Evolutionary conservation across 352 stramenopile species (phyloP), one percentile per base, ranked within the genome.

Genomic region (Thalassiosira mediterranea): DNA sequence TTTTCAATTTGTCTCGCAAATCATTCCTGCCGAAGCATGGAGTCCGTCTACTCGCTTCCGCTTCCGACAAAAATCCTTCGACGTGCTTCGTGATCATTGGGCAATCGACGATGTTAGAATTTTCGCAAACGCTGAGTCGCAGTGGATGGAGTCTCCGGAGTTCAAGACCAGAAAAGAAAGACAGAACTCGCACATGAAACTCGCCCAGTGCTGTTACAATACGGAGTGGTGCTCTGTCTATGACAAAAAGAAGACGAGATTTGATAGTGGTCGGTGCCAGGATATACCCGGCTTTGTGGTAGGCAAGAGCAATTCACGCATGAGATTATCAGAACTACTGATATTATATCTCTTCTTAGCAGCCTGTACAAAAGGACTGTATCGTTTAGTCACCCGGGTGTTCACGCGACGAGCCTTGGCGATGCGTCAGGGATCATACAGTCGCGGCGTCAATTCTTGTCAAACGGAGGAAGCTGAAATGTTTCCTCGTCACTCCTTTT

Each of bases 31-130:
- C 5, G 5, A 46, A 15, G 60, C 52, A 3, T 69, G 44, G 42
- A 68, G 21, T n/a, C 71, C 71, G 13, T 62, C 37, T 23, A 79
- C 70, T 38, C 42, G 32, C 17, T 72, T 79, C 42, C 23, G 61
- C 25, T 73, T 79, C 52, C 31, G 60, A 19, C 60, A 72, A 48
- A 5, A 34, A 31, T 58, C 42, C 15, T 79, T 79, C 40, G 52
- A 79, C 42, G 17, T 25, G 26, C 21, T 65, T n/a, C 61, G 61
- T 23, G 70, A 79, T 52, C 53, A 79, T 48, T 79, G 70, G 70
- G 70, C 61, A 13, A 68, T 79, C 47, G 70, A 79, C 46, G 70
- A 79, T 48, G 53, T 79, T 13, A 42, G 60, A 37, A 72, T 79
- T 34, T 46, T 58, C 25, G 46, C 70, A 17, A 73, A 68, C 38